phyloP scores from a whole-genome alignment of 257 asterid genomes.

The Solanum sitiens region DNA sequence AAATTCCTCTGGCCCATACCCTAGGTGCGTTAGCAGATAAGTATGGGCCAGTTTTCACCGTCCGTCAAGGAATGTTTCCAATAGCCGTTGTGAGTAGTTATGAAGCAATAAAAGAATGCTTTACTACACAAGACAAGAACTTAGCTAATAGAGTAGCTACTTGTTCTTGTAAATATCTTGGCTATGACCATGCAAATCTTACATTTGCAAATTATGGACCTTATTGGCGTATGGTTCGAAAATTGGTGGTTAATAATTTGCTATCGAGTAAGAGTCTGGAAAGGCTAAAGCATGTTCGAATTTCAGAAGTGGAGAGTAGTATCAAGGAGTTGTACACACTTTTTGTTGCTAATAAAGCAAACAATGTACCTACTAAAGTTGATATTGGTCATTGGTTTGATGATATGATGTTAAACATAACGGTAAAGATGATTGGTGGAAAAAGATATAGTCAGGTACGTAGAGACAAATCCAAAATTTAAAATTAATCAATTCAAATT shows the following conservation, averaged over 20 bases:
- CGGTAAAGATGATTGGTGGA: constrained; percentile 21
- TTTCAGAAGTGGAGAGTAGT: constrained; percentile 9
- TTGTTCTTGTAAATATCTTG: neutral
- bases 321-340: constrained; percentile 11
- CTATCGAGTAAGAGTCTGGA: constrained; percentile 14
- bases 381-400: constrained; percentile 20
- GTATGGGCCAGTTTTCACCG: neutral
- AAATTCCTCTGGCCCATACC: neutral
- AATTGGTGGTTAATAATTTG: constrained; percentile 5
- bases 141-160: neutral
- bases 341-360: neutral
- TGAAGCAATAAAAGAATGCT: neutral
- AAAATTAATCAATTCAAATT: neutral
- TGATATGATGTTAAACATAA: constrained; percentile 12
- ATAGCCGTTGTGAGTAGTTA: neutral
- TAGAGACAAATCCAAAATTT: neutral
- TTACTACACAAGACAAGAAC: neutral
- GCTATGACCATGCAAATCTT: constrained; percentile 17
- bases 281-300: constrained; percentile 6
- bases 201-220: constrained; percentile 15
- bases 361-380: neutral
- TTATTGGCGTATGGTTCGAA: constrained; percentile 23
- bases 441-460: neutral
- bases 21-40: neutral
- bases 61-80: neutral